Conservation (phyloP, 768 basidiomycete genomes). For the Guyanaporus albipodus region DNA sequence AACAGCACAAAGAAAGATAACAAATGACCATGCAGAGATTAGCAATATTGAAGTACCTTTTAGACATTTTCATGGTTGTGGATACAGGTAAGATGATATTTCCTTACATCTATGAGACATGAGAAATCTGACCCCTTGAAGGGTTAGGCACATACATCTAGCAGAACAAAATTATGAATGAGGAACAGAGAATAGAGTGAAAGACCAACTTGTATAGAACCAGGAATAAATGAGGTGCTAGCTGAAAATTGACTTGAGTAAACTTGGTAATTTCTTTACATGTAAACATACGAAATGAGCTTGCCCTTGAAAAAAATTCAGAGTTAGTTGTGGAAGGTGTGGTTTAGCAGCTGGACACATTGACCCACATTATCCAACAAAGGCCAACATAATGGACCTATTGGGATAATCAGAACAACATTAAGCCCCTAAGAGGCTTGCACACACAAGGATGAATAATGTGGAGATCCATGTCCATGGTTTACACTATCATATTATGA, state of each 20-base stretch:
- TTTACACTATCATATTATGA: no score
- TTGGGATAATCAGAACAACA: background rate
- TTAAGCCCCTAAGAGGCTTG: background rate
- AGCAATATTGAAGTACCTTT: background rate
- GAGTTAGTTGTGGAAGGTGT: background rate
- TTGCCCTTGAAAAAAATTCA: background rate
- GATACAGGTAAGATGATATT: no score
- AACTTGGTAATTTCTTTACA: rapidly evolving
- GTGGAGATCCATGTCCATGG: background rate
- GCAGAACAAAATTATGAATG: background rate
- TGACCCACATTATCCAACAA: background rate
- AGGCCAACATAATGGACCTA: background rate
- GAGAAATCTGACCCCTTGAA: background rate
- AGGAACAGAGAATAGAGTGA: background rate
- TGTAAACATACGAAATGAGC: background rate
- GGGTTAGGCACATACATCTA: background rate
- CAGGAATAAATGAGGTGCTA: background rate
- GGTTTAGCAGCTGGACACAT: no score
- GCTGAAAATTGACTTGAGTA: background rate
- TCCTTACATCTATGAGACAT: constrained; percentile 5
- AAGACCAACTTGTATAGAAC: background rate
- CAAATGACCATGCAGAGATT: background rate
- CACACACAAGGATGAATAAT: background rate
- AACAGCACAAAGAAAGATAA: background rate
- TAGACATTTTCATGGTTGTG: no score